Evolutionary conservation across 495 filamentous ascomycete genomes (phyloP).

Genomic region (Hypoxylon intermedium): DNA sequence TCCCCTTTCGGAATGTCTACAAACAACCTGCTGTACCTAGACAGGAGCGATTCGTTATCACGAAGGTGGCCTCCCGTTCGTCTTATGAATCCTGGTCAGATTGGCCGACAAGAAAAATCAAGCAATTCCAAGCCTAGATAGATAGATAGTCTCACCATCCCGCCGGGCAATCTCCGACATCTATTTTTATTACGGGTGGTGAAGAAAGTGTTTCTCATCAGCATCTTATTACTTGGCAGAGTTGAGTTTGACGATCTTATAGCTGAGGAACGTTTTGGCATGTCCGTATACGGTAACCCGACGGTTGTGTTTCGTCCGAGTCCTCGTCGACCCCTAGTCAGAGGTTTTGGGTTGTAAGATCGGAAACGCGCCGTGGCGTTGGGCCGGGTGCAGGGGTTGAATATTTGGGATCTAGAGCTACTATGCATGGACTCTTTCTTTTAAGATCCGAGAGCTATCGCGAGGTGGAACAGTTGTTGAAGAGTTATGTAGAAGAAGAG

Average conservation of each 20-base stretch:
- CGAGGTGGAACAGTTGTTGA: no score
- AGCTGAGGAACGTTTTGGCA: conserved; percentile 12
- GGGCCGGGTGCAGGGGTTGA: conserved; percentile 12
- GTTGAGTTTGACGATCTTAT: conserved; percentile 24
- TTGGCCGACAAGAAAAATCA: background rate
- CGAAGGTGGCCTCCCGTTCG: no score
- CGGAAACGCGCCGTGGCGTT: conserved; percentile 4
- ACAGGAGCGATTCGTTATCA: no score
- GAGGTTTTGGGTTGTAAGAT: conserved; percentile 12
- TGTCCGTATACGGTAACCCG: conserved; percentile 23
- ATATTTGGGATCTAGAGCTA: no score
- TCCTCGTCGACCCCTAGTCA: conserved; percentile 12
- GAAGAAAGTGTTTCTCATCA: conserved; percentile 24
- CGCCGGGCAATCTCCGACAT: conserved; percentile 13
- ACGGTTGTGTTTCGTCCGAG: conserved; percentile 24
- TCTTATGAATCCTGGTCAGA: no score
- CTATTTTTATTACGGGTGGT: conserved; percentile 28
- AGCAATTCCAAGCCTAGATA: background rate
- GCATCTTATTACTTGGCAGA: conserved; percentile 15
- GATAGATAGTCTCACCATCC: conserved; percentile 1
- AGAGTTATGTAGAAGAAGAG: no score
- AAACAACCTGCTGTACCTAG: no score
- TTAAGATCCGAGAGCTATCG: background rate
- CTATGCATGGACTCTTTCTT: no score
- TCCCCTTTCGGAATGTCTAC: no score